These are phyloP conservation scores for Aegilops umbellulata DNA, from an alignment of 176 grass and related monocot genomes.

Conservation along the genomic window DNA sequence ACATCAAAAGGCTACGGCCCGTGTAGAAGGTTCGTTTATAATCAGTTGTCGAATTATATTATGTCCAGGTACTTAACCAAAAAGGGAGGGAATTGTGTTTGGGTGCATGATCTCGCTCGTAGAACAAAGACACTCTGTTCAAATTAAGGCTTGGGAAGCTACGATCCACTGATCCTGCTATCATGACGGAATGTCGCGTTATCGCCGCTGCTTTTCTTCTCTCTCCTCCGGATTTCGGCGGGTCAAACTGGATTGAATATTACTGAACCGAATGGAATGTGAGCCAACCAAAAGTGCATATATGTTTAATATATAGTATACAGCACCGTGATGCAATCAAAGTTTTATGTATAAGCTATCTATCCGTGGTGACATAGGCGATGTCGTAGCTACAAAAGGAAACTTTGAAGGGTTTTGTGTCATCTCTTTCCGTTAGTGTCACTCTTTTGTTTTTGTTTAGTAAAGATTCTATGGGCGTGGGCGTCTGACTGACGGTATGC, in stretches of 20 bases:
- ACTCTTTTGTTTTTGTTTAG: neutral
- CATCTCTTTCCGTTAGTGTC: neutral
- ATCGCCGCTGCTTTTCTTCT: slow-evolving; percentile 33
- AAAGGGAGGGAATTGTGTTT: neutral
- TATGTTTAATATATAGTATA: no score
- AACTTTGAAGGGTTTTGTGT: neutral
- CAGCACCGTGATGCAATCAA: neutral
- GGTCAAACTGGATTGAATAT: slow-evolving; percentile 17
- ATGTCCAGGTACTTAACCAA: no score
- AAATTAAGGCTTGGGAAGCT: neutral
- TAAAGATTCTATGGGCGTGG: neutral
- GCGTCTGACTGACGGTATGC: neutral
- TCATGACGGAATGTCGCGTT: slow-evolving; percentile 13
- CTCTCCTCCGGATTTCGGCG: neutral
- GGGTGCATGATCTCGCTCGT: neutral
- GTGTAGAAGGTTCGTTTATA: neutral
- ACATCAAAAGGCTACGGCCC: neutral
- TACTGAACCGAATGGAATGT: neutral
- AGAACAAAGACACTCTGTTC: neutral
- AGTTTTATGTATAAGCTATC: neutral
- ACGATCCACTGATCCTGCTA: slow-evolving; percentile 6
- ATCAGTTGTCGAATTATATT: neutral
- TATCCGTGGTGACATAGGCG: neutral
- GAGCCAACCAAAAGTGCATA: neutral
- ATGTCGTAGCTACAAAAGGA: no score